Evolutionary conservation across 768 basidiomycete species (phyloP).

Genomic region (Boletellus emodensis): DNA sequence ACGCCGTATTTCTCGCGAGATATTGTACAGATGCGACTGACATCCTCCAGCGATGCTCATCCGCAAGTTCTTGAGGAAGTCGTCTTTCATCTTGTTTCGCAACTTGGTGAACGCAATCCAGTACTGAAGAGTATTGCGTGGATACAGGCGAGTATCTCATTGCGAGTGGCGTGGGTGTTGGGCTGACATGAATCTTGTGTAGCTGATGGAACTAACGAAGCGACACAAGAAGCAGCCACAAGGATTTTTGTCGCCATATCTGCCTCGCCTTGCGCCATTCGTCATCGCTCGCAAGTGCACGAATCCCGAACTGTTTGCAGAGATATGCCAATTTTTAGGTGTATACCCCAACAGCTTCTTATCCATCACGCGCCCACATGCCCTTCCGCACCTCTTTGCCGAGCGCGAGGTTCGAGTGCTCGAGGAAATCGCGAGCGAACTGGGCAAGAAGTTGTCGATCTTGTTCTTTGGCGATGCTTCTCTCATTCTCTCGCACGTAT

Average conservation of each 20-base stretch:
- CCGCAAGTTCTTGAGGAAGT: slow-evolving; percentile 53
- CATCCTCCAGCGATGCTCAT: slow-evolving; percentile 42
- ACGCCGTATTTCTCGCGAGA: not conserved
- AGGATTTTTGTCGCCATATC: slow-evolving; percentile 63
- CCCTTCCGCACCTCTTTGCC: slow-evolving; percentile 68
- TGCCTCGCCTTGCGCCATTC: slow-evolving; percentile 62
- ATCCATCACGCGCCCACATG: slow-evolving; percentile 54
- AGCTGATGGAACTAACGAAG: slow-evolving; percentile 61
- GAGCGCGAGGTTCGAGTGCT: slow-evolving; percentile 56
- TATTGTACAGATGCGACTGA: slow-evolving; percentile 2
- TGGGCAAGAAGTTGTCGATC: slow-evolving; percentile 41
- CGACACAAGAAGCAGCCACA: slow-evolving; percentile 60
- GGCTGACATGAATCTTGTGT: slow-evolving; percentile 5
- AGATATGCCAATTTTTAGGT: slow-evolving; percentile 67
- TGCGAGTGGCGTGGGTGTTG: not conserved
- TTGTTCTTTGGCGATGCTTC: slow-evolving; percentile 57
- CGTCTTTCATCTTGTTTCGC: slow-evolving; percentile 59
- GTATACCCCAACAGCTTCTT: slow-evolving; percentile 59
- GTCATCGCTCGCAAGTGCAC: slow-evolving; percentile 55
- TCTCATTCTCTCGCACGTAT: slow-evolving; percentile 62
- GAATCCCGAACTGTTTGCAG: slow-evolving; percentile 55
- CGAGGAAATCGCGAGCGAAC: slow-evolving; percentile 53
- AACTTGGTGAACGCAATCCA: slow-evolving; percentile 64
- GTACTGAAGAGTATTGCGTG: slow-evolving; percentile 66
- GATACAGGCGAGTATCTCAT: slow-evolving; percentile 48